Base-by-base conservation (phyloP, 352 stramenopile genomes). In the Peronosclerospora sorghi region DNA sequence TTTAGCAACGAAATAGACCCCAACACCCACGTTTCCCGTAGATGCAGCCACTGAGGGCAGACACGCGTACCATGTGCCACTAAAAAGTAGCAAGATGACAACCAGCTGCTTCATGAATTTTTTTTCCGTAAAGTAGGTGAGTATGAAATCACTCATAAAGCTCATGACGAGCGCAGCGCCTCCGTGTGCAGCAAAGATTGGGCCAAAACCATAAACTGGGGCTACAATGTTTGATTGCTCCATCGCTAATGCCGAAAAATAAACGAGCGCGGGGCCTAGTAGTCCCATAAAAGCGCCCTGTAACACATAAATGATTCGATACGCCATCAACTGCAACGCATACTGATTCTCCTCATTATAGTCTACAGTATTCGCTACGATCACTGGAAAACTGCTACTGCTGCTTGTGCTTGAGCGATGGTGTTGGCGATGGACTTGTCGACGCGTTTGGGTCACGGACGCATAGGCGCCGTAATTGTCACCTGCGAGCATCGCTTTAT, bases 131-230 rank as follows among this genome's bases (percentile, higher is more conserved):
- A 67, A 62, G 12, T 69, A 73, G 20, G 64, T 82, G 17, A 87
- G 65, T 52, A 85, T 62, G 40, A 87, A 61, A 47, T 87, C 75
- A 36, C 75, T 85, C 65, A 87, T 77, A 42, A 84, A 85, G 45
- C 65, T 80, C 72, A 81, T 80, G 45, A 87, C 47, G 26, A 87
- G 62, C 28, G 73, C 75, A 0, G 75, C 69, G 20, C 69, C 75
- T 47, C 75, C 75, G 28, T 87, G 72, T 5, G 72, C 72, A 18
- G 75, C 70, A 18, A 87, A 87, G 35, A 87, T 85, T 27, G 75
- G 68, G 0, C 75, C 75, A 37, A 85, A 87, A 2, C 62, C 74
- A 32, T 67, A 72, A 8, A 87, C 63, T 23, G 75, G 75, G 1
- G 65, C 76, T 26, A 54, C 45, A 14, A 83, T 48, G 0, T 45